A percentile compares a stretch with the other conserved stretches of the same genome.
Conservation (phyloP, 495 filamentous ascomycete genomes). For the Penicillium ucsense region DNA sequence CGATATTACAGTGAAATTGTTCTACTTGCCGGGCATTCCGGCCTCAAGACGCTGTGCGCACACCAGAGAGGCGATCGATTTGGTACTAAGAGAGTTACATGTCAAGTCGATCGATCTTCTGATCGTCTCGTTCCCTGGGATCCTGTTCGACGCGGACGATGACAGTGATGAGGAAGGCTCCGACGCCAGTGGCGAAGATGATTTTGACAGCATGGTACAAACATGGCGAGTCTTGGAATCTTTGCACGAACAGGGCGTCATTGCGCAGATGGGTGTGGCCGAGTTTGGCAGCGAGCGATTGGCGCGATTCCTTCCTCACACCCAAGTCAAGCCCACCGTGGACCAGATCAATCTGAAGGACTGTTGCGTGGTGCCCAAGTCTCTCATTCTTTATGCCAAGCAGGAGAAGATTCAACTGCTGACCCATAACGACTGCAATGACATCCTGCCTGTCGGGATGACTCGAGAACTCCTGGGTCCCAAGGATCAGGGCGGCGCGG, state of each 20-base stretch:
- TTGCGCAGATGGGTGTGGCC: slow-evolving; percentile 68
- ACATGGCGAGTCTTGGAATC: slow-evolving; percentile 66
- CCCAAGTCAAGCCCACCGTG: slow-evolving; percentile 67
- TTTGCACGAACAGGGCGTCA: slow-evolving; percentile 60
- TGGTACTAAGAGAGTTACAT: slow-evolving; percentile 70
- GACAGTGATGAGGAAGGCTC: slow-evolving; percentile 61
- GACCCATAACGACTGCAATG: slow-evolving; percentile 89
- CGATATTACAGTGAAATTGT: slow-evolving; percentile 89
- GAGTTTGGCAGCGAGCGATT: slow-evolving; percentile 85
- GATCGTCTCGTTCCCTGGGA: slow-evolving; percentile 85
- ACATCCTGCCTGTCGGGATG: slow-evolving; percentile 79
- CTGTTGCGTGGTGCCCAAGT: slow-evolving; percentile 91
- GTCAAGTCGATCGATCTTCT: slow-evolving; percentile 73
- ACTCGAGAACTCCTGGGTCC: slow-evolving; percentile 71
- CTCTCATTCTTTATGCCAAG: slow-evolving; percentile 76
- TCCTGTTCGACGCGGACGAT: slow-evolving; percentile 89
- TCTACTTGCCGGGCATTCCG: slow-evolving; percentile 70
- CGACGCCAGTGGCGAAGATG: slow-evolving; percentile 46
- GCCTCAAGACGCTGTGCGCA: slow-evolving; percentile 51
- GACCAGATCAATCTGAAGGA: slow-evolving; percentile 97
- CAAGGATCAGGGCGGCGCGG: slow-evolving; percentile 46
- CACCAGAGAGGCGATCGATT: slow-evolving; percentile 63
- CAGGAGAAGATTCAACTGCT: slow-evolving; percentile 75
- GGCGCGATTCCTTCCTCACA: slow-evolving; percentile 51
- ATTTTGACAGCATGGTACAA: slow-evolving; percentile 57